Conservation (phyloP, 2,329 filamentous ascomycete genomes). For the Dryadomyces sulphureus region DNA sequence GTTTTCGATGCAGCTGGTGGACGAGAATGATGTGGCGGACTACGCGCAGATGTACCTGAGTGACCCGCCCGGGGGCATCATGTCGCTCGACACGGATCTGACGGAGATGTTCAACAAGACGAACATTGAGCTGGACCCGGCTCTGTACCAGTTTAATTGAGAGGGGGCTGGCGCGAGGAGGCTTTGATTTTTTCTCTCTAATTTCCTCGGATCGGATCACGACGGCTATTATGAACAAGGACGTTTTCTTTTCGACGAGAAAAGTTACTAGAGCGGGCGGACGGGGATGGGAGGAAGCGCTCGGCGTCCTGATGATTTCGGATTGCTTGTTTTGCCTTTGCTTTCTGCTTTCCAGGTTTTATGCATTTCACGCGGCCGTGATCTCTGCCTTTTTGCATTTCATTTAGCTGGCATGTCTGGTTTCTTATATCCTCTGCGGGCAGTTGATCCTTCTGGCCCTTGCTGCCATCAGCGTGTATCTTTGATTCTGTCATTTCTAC, state of each 20-base stretch:
- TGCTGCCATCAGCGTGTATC: neutral
- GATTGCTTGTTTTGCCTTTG: neutral
- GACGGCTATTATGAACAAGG: neutral
- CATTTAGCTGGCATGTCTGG: neutral
- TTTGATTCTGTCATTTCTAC: neutral
- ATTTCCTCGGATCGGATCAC: neutral
- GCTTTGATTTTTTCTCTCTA: neutral
- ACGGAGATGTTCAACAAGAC: constrained; percentile 35
- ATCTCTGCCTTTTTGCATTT: neutral
- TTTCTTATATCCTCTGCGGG: neutral
- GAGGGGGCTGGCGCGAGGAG: too few species aligned
- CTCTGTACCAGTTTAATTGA: constrained; percentile 17
- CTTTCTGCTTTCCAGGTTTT: too few species aligned
- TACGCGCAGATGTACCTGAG: constrained; percentile 17
- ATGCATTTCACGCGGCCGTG: too few species aligned
- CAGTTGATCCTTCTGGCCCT: neutral
- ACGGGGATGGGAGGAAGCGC: neutral
- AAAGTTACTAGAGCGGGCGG: neutral
- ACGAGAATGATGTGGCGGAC: constrained; percentile 11
- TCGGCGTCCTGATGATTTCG: neutral
- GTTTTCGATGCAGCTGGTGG: constrained; percentile 17
- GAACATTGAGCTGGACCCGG: constrained; percentile 32
- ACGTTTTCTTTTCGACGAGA: neutral
- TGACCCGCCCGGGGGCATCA: constrained; percentile 18
- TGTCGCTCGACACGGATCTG: constrained; percentile 20